Percentiles rank a stretch among this genome's conserved stretches.
phyloP scores from a whole-genome alignment of 495 filamentous ascomycete species.

The Aspergillus avenaceus region DNA sequence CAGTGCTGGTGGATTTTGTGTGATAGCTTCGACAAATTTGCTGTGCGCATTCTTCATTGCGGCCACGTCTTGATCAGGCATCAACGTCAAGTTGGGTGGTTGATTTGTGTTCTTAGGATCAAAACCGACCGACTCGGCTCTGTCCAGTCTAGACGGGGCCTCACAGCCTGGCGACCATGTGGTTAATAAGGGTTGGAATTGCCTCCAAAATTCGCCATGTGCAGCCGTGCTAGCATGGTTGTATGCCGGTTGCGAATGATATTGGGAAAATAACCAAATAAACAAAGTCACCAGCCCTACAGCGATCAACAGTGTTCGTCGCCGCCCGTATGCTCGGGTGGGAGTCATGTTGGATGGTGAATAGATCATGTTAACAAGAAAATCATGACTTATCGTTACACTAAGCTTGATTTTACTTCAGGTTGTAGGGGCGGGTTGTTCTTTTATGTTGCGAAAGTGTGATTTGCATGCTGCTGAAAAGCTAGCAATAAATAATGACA shows the following conservation, averaged over 20 bases:
- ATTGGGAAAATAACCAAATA: background rate
- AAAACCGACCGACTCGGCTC: background rate
- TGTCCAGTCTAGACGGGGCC: background rate
- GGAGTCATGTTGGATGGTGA: background rate
- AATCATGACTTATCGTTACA: background rate
- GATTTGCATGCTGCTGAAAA: background rate
- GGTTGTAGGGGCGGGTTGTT: background rate
- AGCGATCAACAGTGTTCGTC: background rate
- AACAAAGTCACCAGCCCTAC: background rate
- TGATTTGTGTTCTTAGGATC: background rate
- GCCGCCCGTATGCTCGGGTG: background rate
- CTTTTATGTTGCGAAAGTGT: too few relatives aligned
- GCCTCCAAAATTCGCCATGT: background rate
- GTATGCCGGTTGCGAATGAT: background rate
- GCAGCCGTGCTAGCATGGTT: background rate
- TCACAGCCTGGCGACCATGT: background rate
- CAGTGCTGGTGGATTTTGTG: conserved; percentile 21
- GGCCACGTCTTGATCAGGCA: background rate
- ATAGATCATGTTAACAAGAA: background rate
- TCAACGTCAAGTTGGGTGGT: background rate
- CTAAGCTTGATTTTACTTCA: background rate
- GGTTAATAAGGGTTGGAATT: background rate
- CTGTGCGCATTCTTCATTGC: conserved; percentile 28
- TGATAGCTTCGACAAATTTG: conserved; percentile 27
- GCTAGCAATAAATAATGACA: too few relatives aligned